Evolutionary conservation across 805 yeast species (phyloP).

Genomic region (Suhomyces xylopsoci): DNA sequence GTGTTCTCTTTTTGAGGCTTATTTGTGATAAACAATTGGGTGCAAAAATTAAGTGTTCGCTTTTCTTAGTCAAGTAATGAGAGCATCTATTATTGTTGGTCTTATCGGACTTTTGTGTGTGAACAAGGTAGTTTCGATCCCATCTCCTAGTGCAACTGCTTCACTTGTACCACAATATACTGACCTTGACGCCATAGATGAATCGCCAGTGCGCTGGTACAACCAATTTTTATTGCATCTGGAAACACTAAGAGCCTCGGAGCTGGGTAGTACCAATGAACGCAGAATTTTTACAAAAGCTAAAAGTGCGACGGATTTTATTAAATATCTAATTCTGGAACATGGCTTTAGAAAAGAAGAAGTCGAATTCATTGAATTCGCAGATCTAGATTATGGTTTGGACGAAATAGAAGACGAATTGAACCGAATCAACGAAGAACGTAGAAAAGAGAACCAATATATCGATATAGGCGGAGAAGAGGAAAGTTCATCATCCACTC

Average conservation of each 20-base stretch:
- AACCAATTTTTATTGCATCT: background rate
- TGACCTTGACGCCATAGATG: background rate
- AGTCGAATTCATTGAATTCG: conserved; percentile 24
- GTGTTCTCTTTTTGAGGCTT: background rate
- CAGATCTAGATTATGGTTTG: conserved; percentile 34
- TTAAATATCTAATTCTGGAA: conserved; percentile 24
- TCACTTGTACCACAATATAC: background rate
- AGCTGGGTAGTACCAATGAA: background rate
- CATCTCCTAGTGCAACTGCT: background rate
- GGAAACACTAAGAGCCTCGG: background rate
- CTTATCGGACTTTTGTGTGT: background rate
- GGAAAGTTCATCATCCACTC: background rate
- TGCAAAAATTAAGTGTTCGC: background rate
- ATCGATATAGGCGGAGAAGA: conserved; percentile 33
- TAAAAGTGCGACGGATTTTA: conserved; percentile 17
- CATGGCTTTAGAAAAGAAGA: conserved; percentile 28
- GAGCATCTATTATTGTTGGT: background rate
- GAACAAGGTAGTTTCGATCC: background rate
- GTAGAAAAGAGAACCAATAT: conserved; percentile 3
- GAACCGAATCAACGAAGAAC: conserved; percentile 24
- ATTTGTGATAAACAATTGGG: background rate
- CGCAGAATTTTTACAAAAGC: background rate
- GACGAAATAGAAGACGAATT: conserved; percentile 38
- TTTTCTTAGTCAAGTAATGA: background rate
- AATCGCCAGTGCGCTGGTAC: background rate